Evolutionary conservation across 148 eudicot genomes (phyloP).

Genomic region (Chenopodium quinoa): DNA sequence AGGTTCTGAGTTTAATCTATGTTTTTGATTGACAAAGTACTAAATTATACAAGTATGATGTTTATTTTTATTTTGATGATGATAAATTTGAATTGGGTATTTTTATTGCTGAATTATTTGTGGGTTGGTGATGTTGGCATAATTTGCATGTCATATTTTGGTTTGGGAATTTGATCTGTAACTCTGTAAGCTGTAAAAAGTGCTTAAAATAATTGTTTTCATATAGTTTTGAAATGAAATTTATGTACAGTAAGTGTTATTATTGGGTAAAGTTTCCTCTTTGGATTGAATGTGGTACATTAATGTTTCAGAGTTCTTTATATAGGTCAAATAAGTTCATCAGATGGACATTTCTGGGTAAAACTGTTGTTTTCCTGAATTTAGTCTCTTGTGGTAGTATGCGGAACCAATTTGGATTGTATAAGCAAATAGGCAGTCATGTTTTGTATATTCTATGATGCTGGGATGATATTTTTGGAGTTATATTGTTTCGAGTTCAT

Average conservation of each 20-base stretch:
- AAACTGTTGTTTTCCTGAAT: too few relatives aligned
- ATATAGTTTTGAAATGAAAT: too few relatives aligned
- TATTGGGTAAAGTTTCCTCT: neutral
- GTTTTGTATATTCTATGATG: too few relatives aligned
- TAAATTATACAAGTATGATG: neutral
- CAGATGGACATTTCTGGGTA: too few relatives aligned
- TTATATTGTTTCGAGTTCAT: neutral
- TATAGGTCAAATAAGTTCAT: too few relatives aligned
- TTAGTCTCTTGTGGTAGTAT: too few relatives aligned
- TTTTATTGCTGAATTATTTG: neutral
- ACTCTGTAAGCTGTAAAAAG: neutral
- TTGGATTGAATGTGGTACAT: neutral
- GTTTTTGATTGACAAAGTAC: neutral
- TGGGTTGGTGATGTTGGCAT: neutral
- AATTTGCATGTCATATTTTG: neutral
- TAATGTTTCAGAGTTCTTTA: too few relatives aligned
- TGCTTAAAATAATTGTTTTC: too few relatives aligned
- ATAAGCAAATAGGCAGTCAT: too few relatives aligned
- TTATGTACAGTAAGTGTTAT: too few relatives aligned
- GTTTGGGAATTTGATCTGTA: neutral
- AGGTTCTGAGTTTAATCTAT: constrained; percentile 33
- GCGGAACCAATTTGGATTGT: too few relatives aligned
- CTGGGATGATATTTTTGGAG: neutral
- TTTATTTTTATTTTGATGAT: neutral
- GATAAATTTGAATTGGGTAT: neutral